Percentiles rank a stretch among this genome's conserved stretches.
Conservation (phyloP, 495 filamentous ascomycete species). For the Tuber umbilicatum region DNA sequence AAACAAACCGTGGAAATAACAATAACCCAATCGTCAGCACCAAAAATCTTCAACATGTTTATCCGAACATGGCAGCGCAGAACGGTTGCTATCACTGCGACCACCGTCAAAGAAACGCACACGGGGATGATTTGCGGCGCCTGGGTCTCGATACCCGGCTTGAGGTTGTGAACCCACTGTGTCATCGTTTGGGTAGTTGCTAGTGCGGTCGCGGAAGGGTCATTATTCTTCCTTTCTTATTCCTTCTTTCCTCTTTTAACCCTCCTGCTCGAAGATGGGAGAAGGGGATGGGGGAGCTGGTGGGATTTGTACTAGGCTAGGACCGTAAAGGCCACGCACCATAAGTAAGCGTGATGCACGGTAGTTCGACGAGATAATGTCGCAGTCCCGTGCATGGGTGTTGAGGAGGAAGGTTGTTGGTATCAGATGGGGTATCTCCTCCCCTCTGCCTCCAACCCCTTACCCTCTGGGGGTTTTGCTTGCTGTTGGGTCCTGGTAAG, state of each 20-base stretch:
- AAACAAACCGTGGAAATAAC: constrained; percentile 45
- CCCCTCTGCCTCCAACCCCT: background rate
- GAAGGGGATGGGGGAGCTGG: constrained; percentile 22
- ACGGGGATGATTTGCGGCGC: constrained; percentile 47
- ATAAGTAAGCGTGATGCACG: background rate
- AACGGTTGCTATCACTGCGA: constrained; percentile 44
- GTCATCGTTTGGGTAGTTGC: constrained; percentile 33
- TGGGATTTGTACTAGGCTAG: background rate
- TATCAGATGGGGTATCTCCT: no score
- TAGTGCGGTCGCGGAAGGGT: background rate
- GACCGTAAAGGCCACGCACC: background rate
- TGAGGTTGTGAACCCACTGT: constrained; percentile 48
- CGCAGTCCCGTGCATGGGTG: background rate
- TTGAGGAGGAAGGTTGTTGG: background rate
- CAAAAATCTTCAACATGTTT: constrained; percentile 44
- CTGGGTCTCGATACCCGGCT: constrained; percentile 45
- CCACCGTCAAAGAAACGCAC: constrained; percentile 45
- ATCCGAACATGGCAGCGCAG: constrained; percentile 44
- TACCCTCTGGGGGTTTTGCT: background rate
- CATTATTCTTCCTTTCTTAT: constrained; percentile 8
- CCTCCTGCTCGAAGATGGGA: background rate
- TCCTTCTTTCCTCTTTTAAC: background rate
- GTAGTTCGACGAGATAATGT: background rate
- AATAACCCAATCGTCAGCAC: constrained; percentile 49
- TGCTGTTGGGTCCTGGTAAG: background rate